These are phyloP conservation scores for Phylloporus sp. DNA, from an alignment of 768 basidiomycete species.

Conservation along the genomic window DNA sequence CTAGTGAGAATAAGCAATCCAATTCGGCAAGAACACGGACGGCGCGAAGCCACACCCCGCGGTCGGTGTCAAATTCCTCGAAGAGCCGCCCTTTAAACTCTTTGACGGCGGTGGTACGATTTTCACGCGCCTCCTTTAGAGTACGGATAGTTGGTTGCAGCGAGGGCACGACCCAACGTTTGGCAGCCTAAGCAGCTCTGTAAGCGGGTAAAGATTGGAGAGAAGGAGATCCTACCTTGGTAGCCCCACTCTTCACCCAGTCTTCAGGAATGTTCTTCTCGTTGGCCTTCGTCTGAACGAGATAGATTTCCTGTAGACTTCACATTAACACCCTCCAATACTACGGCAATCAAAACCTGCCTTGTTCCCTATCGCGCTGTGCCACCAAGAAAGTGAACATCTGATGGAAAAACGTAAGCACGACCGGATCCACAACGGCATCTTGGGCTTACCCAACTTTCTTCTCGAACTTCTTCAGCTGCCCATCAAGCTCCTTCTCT, in stretches of 20 bases:
- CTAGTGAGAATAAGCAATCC: slow-evolving; percentile 91
- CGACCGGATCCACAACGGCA: slow-evolving; percentile 6
- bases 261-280: slow-evolving; percentile 67
- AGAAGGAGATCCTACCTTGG: slow-evolving; percentile 53
- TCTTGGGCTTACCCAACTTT: slow-evolving; percentile 50
- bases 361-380: slow-evolving; percentile 81
- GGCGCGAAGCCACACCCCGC: slow-evolving; percentile 75
- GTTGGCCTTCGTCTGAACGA: slow-evolving; percentile 64
- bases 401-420: slow-evolving; percentile 34
- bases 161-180: slow-evolving; percentile 74
- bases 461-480: slow-evolving; percentile 61
- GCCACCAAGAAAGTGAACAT: slow-evolving; percentile 54
- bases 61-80: slow-evolving; percentile 77
- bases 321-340: background rate
- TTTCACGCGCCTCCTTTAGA: slow-evolving; percentile 93
- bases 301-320: slow-evolving; percentile 75
- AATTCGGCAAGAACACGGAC: slow-evolving; percentile 87
- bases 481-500: slow-evolving; percentile 66
- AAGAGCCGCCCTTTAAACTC: slow-evolving; percentile 77
- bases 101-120: slow-evolving; percentile 71
- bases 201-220: background rate
- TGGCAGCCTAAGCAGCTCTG: slow-evolving; percentile 46
- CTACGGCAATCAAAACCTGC: slow-evolving; percentile 29
- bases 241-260: slow-evolving; percentile 77
- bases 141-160: slow-evolving; percentile 66